Evolutionary conservation across 345 rosid species (phyloP).

Genomic region (Corchorus olitorius): DNA sequence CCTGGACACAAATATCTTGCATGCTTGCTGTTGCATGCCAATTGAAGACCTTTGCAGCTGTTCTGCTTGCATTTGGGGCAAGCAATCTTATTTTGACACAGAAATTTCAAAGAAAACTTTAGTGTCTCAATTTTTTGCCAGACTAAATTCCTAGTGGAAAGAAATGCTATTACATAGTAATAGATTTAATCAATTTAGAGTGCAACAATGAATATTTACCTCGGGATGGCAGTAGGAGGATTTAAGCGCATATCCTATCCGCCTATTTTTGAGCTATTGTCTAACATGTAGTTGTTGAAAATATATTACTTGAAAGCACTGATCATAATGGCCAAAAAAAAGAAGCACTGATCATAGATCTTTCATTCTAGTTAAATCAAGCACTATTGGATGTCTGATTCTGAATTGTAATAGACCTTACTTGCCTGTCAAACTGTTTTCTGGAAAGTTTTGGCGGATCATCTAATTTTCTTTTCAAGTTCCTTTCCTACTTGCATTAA

Average conservation of each 20-base stretch:
- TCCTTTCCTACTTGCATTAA: constrained; percentile 2
- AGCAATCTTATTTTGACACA: not conserved
- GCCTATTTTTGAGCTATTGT: not conserved
- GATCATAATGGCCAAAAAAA: no score
- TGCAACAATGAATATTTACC: not conserved
- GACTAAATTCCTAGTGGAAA: not conserved
- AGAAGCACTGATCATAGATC: not conserved
- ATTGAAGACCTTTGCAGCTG: not conserved
- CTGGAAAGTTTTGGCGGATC: not conserved
- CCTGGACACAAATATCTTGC: not conserved
- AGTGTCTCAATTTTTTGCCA: not conserved
- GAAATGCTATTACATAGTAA: not conserved
- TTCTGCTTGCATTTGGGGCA: not conserved
- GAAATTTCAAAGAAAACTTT: not conserved
- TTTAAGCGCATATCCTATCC: not conserved
- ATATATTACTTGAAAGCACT: not conserved
- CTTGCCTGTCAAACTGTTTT: not conserved
- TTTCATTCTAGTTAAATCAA: not conserved
- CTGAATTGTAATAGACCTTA: not conserved
- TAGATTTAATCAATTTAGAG: not conserved
- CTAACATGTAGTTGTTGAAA: not conserved
- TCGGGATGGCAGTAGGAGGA: no score
- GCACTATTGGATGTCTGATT: not conserved
- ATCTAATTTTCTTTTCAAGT: not conserved
- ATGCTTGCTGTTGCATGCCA: not conserved